Conservation (phyloP, 139 green algal genomes). For the Chlamydomonas eustigma region DNA sequence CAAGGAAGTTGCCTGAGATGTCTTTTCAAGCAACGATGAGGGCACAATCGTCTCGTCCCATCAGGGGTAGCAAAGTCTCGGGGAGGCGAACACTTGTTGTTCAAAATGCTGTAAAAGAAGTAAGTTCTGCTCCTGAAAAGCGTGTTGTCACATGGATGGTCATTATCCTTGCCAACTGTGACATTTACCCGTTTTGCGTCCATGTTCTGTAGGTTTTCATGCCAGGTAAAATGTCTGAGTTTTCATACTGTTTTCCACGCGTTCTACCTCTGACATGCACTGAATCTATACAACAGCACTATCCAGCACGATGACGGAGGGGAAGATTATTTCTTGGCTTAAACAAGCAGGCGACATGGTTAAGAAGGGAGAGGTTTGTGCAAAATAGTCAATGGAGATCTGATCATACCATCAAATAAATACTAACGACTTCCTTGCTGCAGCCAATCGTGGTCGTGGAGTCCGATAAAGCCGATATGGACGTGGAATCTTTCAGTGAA, state of each 20-base stretch:
- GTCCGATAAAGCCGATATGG: slow-evolving; percentile 99
- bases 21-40: not conserved
- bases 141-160: not conserved
- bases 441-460: slow-evolving; percentile 96
- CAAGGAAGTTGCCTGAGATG: too few species aligned
- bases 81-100: slow-evolving; percentile 21
- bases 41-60: not conserved
- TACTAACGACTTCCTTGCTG: too few species aligned
- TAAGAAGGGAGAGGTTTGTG: slow-evolving; percentile 43
- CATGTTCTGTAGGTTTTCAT: slow-evolving; percentile 8
- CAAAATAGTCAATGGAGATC: too few species aligned
- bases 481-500: slow-evolving; percentile 94
- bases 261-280: not conserved
- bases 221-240: not conserved
- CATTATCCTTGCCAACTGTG: not conserved
- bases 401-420: too few species aligned
- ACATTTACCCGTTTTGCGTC: too few species aligned
- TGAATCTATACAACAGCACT: slow-evolving; percentile 5
- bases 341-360: slow-evolving; percentile 91
- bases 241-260: not conserved
- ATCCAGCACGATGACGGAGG: slow-evolving; percentile 38
- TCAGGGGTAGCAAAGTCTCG: not conserved
- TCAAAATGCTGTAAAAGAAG: slow-evolving; percentile 18
- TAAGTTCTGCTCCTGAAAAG: not conserved
- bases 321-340: slow-evolving; percentile 95